These are phyloP conservation scores for Acanthamoeba triangularis DNA, from an alignment of 208 protist genomes.

Conservation along the genomic window DNA sequence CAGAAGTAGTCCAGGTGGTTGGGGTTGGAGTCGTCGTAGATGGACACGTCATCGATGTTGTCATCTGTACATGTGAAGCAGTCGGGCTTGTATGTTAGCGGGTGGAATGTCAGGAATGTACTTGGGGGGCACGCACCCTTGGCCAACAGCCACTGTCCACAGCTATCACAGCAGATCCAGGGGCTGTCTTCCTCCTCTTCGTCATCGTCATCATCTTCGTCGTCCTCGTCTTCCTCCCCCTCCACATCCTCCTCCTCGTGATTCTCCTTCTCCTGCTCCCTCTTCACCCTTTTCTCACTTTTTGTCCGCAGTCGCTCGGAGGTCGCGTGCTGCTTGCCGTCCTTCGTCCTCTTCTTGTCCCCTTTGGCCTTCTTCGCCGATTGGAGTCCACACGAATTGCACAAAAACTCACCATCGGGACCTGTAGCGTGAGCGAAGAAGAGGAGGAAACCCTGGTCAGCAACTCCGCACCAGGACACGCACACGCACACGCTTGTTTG, in stretches of 20 bases:
- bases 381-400: constrained; percentile 31
- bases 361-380: constrained; percentile 2
- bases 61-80: not conserved
- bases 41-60: constrained; percentile 58
- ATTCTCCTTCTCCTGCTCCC: not conserved
- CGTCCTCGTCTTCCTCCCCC: constrained; percentile 5
- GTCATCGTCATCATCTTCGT: constrained; percentile 34
- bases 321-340: not conserved
- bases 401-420: constrained; percentile 55
- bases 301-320: not conserved
- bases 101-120: no score
- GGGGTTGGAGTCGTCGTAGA: constrained; percentile 68
- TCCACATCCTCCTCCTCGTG: not conserved
- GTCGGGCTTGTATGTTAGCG: not conserved
- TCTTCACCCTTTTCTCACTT: not conserved
- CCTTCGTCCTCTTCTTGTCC: not conserved
- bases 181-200: constrained; percentile 49
- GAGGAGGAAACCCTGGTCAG: no score
- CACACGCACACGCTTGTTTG: no score
- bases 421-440: not conserved
- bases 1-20: constrained; percentile 70
- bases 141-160: constrained; percentile 41
- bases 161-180: constrained; percentile 72
- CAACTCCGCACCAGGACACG: no score
- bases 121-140: not conserved